Percentiles rank a stretch among this genome's conserved stretches.
Conservation (phyloP, 352 stramenopile genomes). For the Globisporangium megalacanthum region DNA sequence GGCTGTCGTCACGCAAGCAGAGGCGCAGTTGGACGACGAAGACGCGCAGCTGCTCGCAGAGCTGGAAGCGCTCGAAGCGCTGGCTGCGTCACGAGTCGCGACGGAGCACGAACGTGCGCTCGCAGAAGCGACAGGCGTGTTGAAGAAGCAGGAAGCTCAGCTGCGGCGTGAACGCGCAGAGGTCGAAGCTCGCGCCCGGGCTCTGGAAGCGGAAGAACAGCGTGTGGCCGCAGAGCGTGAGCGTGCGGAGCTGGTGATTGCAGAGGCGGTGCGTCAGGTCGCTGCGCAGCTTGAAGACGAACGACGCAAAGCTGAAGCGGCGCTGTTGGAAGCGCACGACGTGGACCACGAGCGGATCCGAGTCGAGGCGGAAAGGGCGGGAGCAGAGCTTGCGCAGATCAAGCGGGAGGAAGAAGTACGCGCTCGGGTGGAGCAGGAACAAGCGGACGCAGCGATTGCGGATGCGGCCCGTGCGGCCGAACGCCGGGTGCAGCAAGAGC, state of each 20-base stretch:
- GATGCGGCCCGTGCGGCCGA: constrained; percentile 6
- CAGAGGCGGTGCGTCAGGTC: constrained; percentile 1
- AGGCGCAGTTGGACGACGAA: constrained; percentile 8
- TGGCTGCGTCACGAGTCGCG: constrained; percentile 5
- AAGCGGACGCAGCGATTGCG: constrained; percentile 7
- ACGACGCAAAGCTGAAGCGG: constrained; percentile 2
- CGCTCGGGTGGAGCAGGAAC: neutral
- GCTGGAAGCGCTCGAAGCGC: constrained; percentile 6
- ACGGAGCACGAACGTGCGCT: constrained; percentile 6
- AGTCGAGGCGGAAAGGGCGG: neutral
- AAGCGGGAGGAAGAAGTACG: constrained; percentile 7
- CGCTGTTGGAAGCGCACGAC: constrained; percentile 14
- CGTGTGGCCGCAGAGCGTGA: constrained; percentile 8
- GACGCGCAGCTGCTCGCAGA: constrained; percentile 12
- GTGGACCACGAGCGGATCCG: constrained; percentile 17
- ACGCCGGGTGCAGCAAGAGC: constrained; percentile 7
- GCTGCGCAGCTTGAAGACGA: constrained; percentile 3
- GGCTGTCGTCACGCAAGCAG: neutral
- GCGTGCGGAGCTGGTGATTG: constrained; percentile 22
- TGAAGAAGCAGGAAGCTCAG: neutral
- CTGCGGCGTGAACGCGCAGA: constrained; percentile 6
- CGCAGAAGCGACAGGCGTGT: neutral
- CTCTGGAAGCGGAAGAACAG: constrained; percentile 14
- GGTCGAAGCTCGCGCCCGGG: constrained; percentile 13
- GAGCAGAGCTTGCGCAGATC: constrained; percentile 21